These are phyloP conservation scores for Leccinellum rugosiceps DNA, from an alignment of 768 basidiomycete species.

Conservation along the genomic window DNA sequence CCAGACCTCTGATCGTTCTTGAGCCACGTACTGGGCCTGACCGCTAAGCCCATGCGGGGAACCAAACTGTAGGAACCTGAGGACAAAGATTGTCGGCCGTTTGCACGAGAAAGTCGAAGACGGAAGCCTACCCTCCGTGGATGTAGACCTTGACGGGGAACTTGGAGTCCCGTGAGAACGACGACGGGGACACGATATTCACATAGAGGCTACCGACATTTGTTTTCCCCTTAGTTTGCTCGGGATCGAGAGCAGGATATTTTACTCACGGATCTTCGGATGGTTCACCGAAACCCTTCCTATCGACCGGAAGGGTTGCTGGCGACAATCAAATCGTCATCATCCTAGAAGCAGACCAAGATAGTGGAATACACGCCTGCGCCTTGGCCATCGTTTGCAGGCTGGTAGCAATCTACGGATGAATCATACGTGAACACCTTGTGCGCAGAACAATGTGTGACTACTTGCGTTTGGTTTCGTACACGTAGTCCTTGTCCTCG, in stretches of 20 bases:
- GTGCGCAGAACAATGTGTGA: neutral
- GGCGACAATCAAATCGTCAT: neutral
- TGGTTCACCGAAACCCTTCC: conserved; percentile 63
- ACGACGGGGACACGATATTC: conserved; percentile 59
- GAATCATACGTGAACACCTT: neutral
- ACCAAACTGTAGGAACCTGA: conserved; percentile 74
- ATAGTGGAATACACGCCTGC: conserved; percentile 33
- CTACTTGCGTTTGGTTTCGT: conserved; percentile 53
- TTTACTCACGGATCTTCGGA: conserved; percentile 62
- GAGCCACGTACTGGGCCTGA: conserved; percentile 67
- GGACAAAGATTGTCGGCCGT: neutral
- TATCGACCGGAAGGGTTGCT: conserved; percentile 53
- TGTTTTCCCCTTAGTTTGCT: neutral
- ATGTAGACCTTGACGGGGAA: conserved; percentile 75
- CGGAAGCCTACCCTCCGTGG: conserved; percentile 61
- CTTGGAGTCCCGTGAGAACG: conserved; percentile 35
- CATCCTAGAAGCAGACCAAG: neutral
- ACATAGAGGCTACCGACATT: conserved; percentile 49
- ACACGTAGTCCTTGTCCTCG: conserved; percentile 56
- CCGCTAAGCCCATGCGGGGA: conserved; percentile 60
- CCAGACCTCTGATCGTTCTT: conserved; percentile 65
- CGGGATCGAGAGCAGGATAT: neutral
- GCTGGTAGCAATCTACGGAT: conserved; percentile 55
- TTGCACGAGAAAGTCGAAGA: neutral
- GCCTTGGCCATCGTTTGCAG: conserved; percentile 62